Base-by-base conservation (phyloP, 2,329 filamentous ascomycete genomes). In the Bimuria novae-zelandiae region DNA sequence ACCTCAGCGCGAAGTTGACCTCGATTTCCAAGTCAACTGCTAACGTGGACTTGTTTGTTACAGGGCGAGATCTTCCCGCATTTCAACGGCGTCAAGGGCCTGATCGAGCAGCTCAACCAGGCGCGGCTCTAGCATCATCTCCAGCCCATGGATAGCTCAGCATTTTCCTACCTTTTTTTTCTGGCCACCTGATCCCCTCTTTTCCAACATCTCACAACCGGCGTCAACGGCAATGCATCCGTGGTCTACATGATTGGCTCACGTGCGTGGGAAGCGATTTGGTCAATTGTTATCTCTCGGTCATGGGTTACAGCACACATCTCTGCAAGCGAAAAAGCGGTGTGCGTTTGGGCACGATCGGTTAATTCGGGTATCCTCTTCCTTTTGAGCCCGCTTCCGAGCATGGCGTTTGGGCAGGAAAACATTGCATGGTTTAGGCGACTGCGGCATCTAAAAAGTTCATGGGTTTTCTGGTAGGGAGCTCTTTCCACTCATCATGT, bases 21-120 rank as follows among this genome's bases (percentile, higher is more conserved):
- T 67, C 52, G 68, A 71, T 56, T 68, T 71, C 54, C 65, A 68
- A 56, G 64, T 72, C 65, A 73, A 71, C 59, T 73, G 70, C 67
- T 74, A 62, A 73, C 68, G 55, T 39, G 44, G 60, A 49, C 11
- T 39, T 59, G 61, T 50, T 59, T 55, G 35, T 60, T 47, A 37
- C 67, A 72, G 69, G 68, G 64, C 57, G 65, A 69, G 59, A 54
- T 61, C 40, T 55, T 62, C 44, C 59, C 60, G 50, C 59, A 61
- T 55, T 60, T 54, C 54, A 68, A 68, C 52, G 59, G 61, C 52
- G 55, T 71, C 55, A 50, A 65, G 50, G 66, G 60, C 49, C 51
- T 71, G 55, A 59, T 59, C 46, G 68, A 73, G 54, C 68, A 71
- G 45, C 64, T 71, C 55, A 66, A 65, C 49, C 68, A 72, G 51